phyloP scores from a whole-genome alignment of 768 basidiomycete genomes.

The Leccinum fibrillosum region DNA sequence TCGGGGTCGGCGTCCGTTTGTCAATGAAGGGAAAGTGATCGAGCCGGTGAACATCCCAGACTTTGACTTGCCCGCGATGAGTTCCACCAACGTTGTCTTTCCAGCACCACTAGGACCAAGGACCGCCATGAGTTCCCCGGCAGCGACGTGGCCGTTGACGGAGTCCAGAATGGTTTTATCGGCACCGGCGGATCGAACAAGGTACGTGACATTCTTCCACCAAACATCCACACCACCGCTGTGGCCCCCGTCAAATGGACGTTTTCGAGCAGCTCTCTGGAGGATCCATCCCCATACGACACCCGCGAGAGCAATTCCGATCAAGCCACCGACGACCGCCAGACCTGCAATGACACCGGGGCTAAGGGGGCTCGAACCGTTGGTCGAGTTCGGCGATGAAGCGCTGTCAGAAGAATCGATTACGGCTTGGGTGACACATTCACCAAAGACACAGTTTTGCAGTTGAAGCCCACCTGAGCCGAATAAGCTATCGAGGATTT shows the following conservation, averaged over 20 bases:
- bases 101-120: slow-evolving; percentile 93
- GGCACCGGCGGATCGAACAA: slow-evolving; percentile 40
- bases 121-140: slow-evolving; percentile 88
- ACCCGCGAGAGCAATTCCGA: slow-evolving; percentile 54
- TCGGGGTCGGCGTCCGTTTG: slow-evolving; percentile 40
- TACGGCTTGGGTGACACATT: slow-evolving; percentile 81
- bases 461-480: slow-evolving; percentile 71
- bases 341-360: slow-evolving; percentile 90
- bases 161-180: slow-evolving; percentile 66
- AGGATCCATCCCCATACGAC: slow-evolving; percentile 58
- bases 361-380: slow-evolving; percentile 48
- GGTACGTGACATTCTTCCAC: slow-evolving; percentile 70
- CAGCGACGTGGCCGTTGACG: slow-evolving; percentile 64
- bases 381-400: slow-evolving; percentile 25
- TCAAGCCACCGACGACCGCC: slow-evolving; percentile 72
- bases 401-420: slow-evolving; percentile 55
- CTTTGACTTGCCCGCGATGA: slow-evolving; percentile 83
- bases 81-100: slow-evolving; percentile 89
- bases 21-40: slow-evolving; percentile 51
- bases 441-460: slow-evolving; percentile 76
- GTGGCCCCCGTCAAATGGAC: slow-evolving; percentile 35
- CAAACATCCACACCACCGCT: slow-evolving; percentile 58
- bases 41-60: slow-evolving; percentile 63
- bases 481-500: slow-evolving; percentile 62
- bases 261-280: slow-evolving; percentile 61